phyloP scores from a whole-genome alignment of 306 rosid species.

The Bauhinia variegata region DNA sequence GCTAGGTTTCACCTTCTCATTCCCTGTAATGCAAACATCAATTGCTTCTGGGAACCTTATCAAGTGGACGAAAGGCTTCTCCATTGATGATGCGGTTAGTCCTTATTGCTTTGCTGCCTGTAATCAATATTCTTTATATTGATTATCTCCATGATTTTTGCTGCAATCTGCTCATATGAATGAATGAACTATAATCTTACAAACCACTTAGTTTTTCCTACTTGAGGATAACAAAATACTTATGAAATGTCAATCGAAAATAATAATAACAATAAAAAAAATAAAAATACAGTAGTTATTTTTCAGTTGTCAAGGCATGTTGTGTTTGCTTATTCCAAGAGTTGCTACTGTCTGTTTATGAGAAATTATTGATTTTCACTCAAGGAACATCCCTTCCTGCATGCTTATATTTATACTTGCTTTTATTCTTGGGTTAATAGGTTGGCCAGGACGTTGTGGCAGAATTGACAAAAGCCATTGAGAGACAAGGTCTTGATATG shows the following conservation, averaged over 20 bases:
- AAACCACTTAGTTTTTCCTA: too few relatives aligned
- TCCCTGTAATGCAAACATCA: slow-evolving; percentile 85
- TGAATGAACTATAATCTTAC: neutral
- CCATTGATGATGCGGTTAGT: slow-evolving; percentile 66
- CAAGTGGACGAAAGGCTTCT: slow-evolving; percentile 98
- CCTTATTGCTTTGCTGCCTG: slow-evolving; percentile 37
- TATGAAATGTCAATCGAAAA: too few relatives aligned
- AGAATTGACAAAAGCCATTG: slow-evolving; percentile 65
- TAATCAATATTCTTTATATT: slow-evolving; percentile 31
- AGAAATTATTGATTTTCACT: neutral
- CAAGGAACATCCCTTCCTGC: slow-evolving; percentile 13
- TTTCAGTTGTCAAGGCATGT: too few relatives aligned
- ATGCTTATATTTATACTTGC: slow-evolving; percentile 14
- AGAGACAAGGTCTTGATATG: slow-evolving; percentile 80
- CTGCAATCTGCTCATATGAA: neutral
- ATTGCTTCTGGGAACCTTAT: slow-evolving; percentile 86
- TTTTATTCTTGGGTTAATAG: slow-evolving; percentile 45
- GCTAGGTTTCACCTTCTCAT: slow-evolving; percentile 97
- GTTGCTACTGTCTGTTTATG: neutral
- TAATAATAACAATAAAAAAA: too few relatives aligned
- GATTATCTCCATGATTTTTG: neutral
- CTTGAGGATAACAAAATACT: too few relatives aligned
- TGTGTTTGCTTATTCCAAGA: too few relatives aligned
- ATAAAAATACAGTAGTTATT: too few relatives aligned
- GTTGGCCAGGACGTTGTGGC: slow-evolving; percentile 84